These are phyloP conservation scores for Scheffersomyces spartinae DNA, from an alignment of 805 yeast species.

Conservation along the genomic window DNA sequence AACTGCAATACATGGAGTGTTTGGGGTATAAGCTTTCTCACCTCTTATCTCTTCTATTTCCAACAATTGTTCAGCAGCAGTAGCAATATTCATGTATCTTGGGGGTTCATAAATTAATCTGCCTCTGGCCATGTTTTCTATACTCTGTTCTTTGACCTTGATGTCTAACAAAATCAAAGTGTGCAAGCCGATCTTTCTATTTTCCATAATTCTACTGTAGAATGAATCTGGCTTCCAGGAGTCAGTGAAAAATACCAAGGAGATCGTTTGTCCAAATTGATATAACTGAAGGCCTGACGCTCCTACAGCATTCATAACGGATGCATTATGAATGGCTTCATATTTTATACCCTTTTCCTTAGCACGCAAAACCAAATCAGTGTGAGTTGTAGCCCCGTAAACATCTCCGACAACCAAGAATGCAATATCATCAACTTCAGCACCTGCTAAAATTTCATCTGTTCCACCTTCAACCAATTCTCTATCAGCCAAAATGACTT, in stretches of 20 bases:
- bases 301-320: slow-evolving; percentile 97
- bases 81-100: slow-evolving; percentile 84
- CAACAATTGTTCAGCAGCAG: slow-evolving; percentile 78
- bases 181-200: slow-evolving; percentile 82
- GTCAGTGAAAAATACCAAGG: slow-evolving; percentile 91
- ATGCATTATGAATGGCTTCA: slow-evolving; percentile 86
- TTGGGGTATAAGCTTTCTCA: slow-evolving; percentile 69
- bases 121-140: slow-evolving; percentile 90
- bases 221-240: slow-evolving; percentile 95
- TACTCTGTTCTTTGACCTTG: slow-evolving; percentile 93
- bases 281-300: slow-evolving; percentile 94
- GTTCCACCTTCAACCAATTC: slow-evolving; percentile 88
- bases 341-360: slow-evolving; percentile 70
- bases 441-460: slow-evolving; percentile 69
- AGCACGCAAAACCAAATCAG: slow-evolving; percentile 87
- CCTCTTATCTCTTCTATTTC: slow-evolving; percentile 76
- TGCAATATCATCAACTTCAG: slow-evolving; percentile 76
- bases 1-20: slow-evolving; percentile 89
- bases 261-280: slow-evolving; percentile 95
- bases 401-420: slow-evolving; percentile 96
- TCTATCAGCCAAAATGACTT: slow-evolving; percentile 82
- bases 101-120: slow-evolving; percentile 92
- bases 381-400: slow-evolving; percentile 96
- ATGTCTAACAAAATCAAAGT: slow-evolving; percentile 82
- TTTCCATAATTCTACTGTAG: slow-evolving; percentile 80